Conservation (phyloP, 108 stramenopile genomes). For the Skeletonema costatum region DNA sequence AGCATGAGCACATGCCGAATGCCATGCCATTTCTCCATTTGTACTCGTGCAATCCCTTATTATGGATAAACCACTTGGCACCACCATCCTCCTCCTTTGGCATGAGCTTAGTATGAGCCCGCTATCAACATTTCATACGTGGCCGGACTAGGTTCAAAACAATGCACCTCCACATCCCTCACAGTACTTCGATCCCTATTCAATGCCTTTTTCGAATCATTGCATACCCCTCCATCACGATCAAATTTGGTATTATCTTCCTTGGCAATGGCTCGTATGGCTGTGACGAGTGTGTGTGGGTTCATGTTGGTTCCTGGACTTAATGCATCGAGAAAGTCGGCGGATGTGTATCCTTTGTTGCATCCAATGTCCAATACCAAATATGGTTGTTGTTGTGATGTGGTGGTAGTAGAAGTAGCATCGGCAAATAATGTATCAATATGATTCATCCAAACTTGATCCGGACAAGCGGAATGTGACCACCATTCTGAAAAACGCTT, state of each 20-base stretch:
- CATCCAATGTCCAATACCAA: conserved; percentile 41
- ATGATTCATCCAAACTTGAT: conserved; percentile 42
- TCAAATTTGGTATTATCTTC: conserved; percentile 25
- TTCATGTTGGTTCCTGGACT: conserved; percentile 35
- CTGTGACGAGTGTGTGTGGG: conserved; percentile 13
- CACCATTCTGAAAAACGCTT: conserved; percentile 38
- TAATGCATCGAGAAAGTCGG: conserved; percentile 38
- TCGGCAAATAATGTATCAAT: neutral
- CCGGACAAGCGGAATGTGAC: conserved; percentile 45
- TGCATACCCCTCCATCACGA: conserved; percentile 40
- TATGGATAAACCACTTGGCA: conserved; percentile 44
- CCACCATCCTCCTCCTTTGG: neutral
- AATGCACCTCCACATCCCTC: conserved; percentile 30
- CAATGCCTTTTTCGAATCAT: conserved; percentile 30
- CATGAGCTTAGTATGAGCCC: conserved; percentile 19
- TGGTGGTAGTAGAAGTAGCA: neutral
- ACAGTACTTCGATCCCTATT: conserved; percentile 7
- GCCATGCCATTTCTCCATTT: conserved; percentile 32
- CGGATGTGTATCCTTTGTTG: conserved; percentile 49
- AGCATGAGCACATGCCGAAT: conserved; percentile 16
- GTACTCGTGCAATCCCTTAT: conserved; percentile 33
- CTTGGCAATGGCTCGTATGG: conserved; percentile 25
- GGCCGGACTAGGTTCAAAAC: conserved; percentile 46
- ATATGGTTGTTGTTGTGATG: conserved; percentile 11
- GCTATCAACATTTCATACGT: conserved; percentile 28